Base-by-base conservation (phyloP, 148 eudicot species). In the Cornus florida region DNA sequence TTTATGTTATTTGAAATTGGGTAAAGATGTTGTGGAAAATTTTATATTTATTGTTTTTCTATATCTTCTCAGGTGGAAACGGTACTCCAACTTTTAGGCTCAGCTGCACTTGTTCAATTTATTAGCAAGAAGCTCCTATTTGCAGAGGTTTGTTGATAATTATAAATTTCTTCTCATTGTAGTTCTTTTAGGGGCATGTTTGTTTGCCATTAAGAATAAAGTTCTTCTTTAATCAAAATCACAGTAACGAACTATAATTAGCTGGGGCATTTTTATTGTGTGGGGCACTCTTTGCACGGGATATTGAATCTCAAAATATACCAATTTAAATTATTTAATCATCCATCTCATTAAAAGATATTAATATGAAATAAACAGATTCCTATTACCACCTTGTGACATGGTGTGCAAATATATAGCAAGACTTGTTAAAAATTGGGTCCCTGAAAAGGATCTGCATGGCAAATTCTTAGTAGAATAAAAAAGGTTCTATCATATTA, bases 51-150 rank as follows among this genome's bases (percentile, higher is more conserved):
- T 33, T 68, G 5, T 17, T 84, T 77, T 65, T 22, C 64, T 66
- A 16, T n/a, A 32, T 67, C 75, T 66, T 76, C 65, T 43, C 90
- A 96, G 99, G 84, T 89, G 38, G 97, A 96, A 90, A 96, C 98
- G 66, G 77, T 91, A 76, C 98, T 96, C 69, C 94, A 96, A 86
- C 66, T 96, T 60, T 75, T 96, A 22, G 99, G 98, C 60, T 92
- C 98, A 6, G 98, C 92, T 62, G 98, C 94, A 59, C 82, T 96
- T 66, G 53, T 96, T 73, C 99, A 96, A 83, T 53, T 92, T 70
- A 3, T 91, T 79, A 88, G 93, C 97, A 93, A 90, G 92, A 96
- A 91, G 78, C 87, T 93, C 80, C 91, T 96, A 65, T 96, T 86
- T 77, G 95, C 98, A 60, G 97, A 96, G 97, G 99, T 90, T 72